phyloP scores from a whole-genome alignment of 2,329 filamentous ascomycete genomes.

The Chalaropsis thielavioides region DNA sequence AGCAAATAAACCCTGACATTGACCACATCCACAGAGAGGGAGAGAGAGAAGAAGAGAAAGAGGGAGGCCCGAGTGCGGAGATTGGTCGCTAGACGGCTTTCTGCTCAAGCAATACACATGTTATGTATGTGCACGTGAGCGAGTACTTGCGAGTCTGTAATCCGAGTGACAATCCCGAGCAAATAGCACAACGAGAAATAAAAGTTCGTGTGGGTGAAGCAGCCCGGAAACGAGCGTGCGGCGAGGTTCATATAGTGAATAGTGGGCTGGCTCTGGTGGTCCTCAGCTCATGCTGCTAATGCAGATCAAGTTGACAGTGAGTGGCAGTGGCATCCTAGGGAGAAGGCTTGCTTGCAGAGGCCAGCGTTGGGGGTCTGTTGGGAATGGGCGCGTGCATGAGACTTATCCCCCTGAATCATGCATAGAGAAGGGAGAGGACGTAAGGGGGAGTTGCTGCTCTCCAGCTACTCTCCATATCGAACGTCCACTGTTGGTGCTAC shows the following conservation, averaged over 20 bases:
- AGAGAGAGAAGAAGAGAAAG: too few species aligned
- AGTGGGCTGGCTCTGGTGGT: not conserved
- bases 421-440: not conserved
- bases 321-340: not conserved
- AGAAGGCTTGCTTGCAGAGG: too few species aligned
- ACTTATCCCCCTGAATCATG: not conserved
- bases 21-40: too few species aligned
- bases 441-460: not conserved
- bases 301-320: not conserved
- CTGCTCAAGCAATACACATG: too few species aligned
- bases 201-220: not conserved
- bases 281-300: not conserved
- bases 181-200: not conserved
- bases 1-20: too few species aligned
- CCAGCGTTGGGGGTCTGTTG: too few species aligned
- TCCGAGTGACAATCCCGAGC: not conserved
- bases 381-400: not conserved
- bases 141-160: too few species aligned
- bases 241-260: not conserved
- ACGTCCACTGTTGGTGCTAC: too few species aligned
- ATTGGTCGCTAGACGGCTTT: too few species aligned
- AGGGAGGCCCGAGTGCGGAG: too few species aligned
- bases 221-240: not conserved
- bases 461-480: too few species aligned
- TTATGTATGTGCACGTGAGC: too few species aligned